Base-by-base conservation (phyloP, 371 early-diverging fungal species). In the Zopfochytrium polystomum region DNA sequence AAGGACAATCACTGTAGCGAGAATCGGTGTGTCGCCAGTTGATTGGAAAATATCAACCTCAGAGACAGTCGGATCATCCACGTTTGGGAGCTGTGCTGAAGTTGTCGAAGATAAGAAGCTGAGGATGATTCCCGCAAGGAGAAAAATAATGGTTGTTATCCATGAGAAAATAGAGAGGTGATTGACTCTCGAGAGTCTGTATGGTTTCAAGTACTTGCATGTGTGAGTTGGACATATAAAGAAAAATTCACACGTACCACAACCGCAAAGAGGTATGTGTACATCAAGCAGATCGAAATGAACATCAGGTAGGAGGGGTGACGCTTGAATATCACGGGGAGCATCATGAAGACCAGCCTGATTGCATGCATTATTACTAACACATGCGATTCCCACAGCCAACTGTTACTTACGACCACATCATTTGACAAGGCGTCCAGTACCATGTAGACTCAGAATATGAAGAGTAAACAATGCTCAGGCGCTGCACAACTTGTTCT, bases 71-170 rank as follows among this genome's bases (percentile, higher is more conserved):
- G n/a, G n/a, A n/a, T n/a, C n/a, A n/a, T n/a, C n/a, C n/a, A n/a
- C n/a, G n/a, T n/a, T n/a, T n/a, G n/a, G n/a, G n/a, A n/a, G n/a
- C n/a, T n/a, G n/a, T n/a, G n/a, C n/a, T n/a, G n/a, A n/a, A n/a
- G n/a, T n/a, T n/a, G n/a, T n/a, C 25, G 49, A 23, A 20, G 47
- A 35, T 5, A 58, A 32, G 55, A 60, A 65, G 5, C 60, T 54
- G 2, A 65, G 33, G 38, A 65, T 60, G 59, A 65, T 54, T 18
- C 66, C 66, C n/a, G 60, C 66, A 60, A 65, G 52, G 13, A 65
- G 55, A 29, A 65, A 65, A n/a, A 65, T 43, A 35, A 65, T 38
- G 27, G 53, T 65, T 9, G 65, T 59, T 5, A 60, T 49, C 65
- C 65, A 65, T 13, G 47, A 53, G 3, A 65, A 26, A 25, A 59